Conservation (phyloP, 257 asterid genomes). For the Phtheirospermum japonicum region DNA sequence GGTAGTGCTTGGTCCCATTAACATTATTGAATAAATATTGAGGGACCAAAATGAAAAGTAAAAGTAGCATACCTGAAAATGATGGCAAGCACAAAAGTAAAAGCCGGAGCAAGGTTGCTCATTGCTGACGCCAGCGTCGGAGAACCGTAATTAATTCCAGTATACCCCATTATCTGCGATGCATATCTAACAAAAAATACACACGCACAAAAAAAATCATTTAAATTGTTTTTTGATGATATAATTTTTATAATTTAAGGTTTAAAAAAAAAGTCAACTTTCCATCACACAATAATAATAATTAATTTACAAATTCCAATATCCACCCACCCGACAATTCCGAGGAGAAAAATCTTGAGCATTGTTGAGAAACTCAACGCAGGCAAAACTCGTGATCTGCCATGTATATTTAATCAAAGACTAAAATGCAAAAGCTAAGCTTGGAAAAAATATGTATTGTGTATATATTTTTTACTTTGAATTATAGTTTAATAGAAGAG, state of each 20-base stretch:
- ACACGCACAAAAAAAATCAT: not conserved
- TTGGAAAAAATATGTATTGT: too few relatives aligned
- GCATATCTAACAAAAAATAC: slow-evolving; percentile 37
- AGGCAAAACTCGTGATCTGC: slow-evolving; percentile 67
- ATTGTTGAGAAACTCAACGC: slow-evolving; percentile 45
- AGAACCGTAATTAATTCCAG: slow-evolving; percentile 61
- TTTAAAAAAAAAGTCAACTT: too few relatives aligned
- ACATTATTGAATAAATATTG: not conserved
- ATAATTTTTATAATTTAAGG: too few relatives aligned
- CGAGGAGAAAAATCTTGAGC: slow-evolving; percentile 61
- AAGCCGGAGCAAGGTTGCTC: slow-evolving; percentile 82
- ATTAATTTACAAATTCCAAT: not conserved
- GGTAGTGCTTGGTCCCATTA: slow-evolving; percentile 1
- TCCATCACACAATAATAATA: too few relatives aligned
- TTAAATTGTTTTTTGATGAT: not conserved
- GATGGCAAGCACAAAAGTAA: slow-evolving; percentile 68
- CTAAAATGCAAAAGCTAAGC: not conserved
- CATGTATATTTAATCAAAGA: too few relatives aligned
- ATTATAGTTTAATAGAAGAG: not conserved
- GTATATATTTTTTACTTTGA: too few relatives aligned
- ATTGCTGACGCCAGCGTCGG: slow-evolving; percentile 88
- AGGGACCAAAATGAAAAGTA: not conserved
- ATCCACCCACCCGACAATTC: slow-evolving; percentile 61
- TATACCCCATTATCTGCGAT: slow-evolving; percentile 67
- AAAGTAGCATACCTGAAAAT: slow-evolving; percentile 61